Percentiles rank a stretch among this genome's conserved stretches.
These are phyloP conservation scores for Mangifera indica DNA, from an alignment of 345 rosid genomes.

Conservation along the genomic window DNA sequence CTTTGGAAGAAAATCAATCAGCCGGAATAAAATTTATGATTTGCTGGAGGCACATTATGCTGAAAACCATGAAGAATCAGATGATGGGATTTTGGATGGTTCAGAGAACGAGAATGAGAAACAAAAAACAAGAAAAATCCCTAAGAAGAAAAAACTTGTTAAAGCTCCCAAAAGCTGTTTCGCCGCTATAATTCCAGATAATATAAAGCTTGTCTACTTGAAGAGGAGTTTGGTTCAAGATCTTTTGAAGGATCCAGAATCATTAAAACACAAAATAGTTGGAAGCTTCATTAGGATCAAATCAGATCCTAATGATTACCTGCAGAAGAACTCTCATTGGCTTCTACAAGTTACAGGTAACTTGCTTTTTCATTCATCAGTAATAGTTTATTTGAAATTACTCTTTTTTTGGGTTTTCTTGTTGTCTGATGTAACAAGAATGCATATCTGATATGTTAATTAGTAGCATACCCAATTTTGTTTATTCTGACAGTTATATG, in stretches of 20 bases:
- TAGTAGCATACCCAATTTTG: not conserved
- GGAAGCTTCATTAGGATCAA: slow-evolving; percentile 74
- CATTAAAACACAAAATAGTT: slow-evolving; percentile 52
- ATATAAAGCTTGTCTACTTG: slow-evolving; percentile 66
- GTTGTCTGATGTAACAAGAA: not conserved
- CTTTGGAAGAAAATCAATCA: slow-evolving; percentile 56
- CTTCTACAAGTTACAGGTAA: slow-evolving; percentile 76
- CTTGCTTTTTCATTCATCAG: slow-evolving; percentile 9
- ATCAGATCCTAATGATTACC: slow-evolving; percentile 70
- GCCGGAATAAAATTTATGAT: slow-evolving; percentile 47
- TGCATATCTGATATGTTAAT: not conserved
- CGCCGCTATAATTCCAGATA: slow-evolving; percentile 65
- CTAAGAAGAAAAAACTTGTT: slow-evolving; percentile 28
- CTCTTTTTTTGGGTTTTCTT: not conserved
- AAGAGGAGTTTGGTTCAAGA: slow-evolving; percentile 64
- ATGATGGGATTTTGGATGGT: slow-evolving; percentile 39
- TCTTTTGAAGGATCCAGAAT: slow-evolving; percentile 45
- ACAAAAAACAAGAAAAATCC: slow-evolving; percentile 27
- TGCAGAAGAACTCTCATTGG: slow-evolving; percentile 59
- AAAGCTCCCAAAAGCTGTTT: slow-evolving; percentile 47
- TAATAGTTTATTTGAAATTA: slow-evolving; percentile 6
- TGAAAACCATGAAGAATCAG: slow-evolving; percentile 54
- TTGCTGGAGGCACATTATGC: slow-evolving; percentile 61
- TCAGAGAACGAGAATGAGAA: slow-evolving; percentile 45
- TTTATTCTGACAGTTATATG: not conserved